Conservation (phyloP, 257 asterid genomes). For the Schizonepeta tenuifolia region DNA sequence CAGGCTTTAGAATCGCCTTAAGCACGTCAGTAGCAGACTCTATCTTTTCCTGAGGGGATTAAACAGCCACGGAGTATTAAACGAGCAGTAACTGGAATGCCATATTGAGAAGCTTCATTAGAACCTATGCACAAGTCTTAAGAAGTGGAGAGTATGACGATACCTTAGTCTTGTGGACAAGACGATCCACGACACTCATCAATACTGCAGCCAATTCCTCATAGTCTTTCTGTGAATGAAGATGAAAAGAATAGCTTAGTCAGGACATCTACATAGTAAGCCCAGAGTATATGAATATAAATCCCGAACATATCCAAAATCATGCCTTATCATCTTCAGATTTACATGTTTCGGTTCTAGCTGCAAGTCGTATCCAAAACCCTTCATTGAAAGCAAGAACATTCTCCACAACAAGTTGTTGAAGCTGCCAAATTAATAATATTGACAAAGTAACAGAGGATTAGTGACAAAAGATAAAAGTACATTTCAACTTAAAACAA, state of each 20-base stretch:
- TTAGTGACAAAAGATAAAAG: no score
- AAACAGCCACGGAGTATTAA: conserved; percentile 30
- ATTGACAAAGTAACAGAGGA: no score
- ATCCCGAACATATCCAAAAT: conserved; percentile 40
- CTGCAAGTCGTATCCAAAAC: conserved; percentile 94
- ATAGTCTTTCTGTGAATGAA: conserved; percentile 74
- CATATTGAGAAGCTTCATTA: background rate
- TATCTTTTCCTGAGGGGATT: conserved; percentile 70
- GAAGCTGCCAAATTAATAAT: conserved; percentile 52
- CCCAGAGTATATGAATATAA: conserved; percentile 24
- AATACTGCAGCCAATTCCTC: conserved; percentile 81
- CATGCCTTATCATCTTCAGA: conserved; percentile 95
- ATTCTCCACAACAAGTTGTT: conserved; percentile 83
- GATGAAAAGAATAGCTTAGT: conserved; percentile 28
- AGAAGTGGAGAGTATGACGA: background rate
- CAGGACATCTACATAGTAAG: conserved; percentile 17
- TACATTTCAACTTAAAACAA: no score
- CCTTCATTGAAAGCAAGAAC: conserved; percentile 91
- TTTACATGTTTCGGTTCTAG: conserved; percentile 90
- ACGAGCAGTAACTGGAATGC: conserved; percentile 10
- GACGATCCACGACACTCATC: conserved; percentile 79
- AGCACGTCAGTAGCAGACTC: conserved; percentile 93
- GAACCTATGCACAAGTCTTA: background rate
- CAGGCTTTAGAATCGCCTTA: conserved; percentile 75
- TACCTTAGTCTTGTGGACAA: conserved; percentile 90